phyloP scores from a whole-genome alignment of 2,329 filamentous ascomycete species.

The Trichoderma atrobrunneum region DNA sequence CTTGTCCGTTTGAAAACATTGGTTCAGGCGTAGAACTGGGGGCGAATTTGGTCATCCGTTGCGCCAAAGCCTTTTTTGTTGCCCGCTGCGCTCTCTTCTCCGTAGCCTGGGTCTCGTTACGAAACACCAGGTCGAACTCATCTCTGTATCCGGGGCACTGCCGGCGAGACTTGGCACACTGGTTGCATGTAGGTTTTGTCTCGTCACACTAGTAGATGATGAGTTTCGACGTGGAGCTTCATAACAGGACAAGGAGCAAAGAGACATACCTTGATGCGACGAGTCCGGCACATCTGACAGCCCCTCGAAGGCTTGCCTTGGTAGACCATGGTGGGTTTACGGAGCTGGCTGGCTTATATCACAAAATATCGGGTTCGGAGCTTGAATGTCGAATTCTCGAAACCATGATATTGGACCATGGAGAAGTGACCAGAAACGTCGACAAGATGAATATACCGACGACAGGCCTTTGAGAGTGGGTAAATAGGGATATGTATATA shows the following conservation, averaged over 20 bases:
- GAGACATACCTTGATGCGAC: conserved; percentile 65
- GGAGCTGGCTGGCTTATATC: neutral
- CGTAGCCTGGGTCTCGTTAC: conserved; percentile 68
- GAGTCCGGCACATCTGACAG: conserved; percentile 71
- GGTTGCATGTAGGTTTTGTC: conserved; percentile 62
- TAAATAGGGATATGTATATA: neutral
- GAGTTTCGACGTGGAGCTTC: neutral
- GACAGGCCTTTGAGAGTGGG: neutral
- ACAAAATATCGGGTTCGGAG: neutral
- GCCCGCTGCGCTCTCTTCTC: conserved; percentile 60
- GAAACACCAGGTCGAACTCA: conserved; percentile 69
- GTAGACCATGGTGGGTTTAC: conserved; percentile 54
- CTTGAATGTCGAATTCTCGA: neutral
- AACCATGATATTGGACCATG: neutral
- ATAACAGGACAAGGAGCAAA: neutral
- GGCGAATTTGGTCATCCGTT: conserved; percentile 19
- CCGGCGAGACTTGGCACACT: conserved; percentile 62
- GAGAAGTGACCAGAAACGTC: neutral
- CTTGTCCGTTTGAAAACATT: conserved; percentile 3
- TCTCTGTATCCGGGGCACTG: conserved; percentile 67
- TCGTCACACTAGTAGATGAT: conserved; percentile 57
- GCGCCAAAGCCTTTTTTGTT: conserved; percentile 45
- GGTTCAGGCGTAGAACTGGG: conserved; percentile 4
- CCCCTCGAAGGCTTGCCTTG: conserved; percentile 65
- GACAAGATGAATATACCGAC: neutral